Percentiles rank a stretch among this genome's conserved stretches.
Conservation (phyloP, 331 rosid genomes). For the Rhamnella rubrinervis region DNA sequence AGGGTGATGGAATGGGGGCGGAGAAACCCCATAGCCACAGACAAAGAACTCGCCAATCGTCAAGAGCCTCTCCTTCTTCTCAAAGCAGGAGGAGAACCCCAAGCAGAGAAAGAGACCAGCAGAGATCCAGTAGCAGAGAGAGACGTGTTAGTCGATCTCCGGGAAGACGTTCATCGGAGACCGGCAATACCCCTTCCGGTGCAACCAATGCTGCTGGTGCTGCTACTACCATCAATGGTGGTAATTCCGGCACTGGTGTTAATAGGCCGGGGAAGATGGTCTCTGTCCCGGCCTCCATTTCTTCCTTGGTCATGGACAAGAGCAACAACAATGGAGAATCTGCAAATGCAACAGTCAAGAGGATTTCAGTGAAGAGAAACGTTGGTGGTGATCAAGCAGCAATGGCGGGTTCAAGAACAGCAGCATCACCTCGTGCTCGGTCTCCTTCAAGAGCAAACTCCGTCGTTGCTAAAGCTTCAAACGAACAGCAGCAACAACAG, state of each 20-base stretch:
- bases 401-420: slow-evolving; percentile 44
- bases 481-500: slow-evolving; percentile 40
- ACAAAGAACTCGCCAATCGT: slow-evolving; percentile 49
- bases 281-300: slow-evolving; percentile 74
- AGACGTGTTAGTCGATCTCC: slow-evolving; percentile 82
- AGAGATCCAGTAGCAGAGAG: slow-evolving; percentile 67
- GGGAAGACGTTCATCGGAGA: slow-evolving; percentile 58
- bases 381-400: slow-evolving; percentile 34
- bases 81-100: slow-evolving; percentile 86
- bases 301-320: slow-evolving; percentile 62
- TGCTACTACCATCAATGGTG: slow-evolving; percentile 6
- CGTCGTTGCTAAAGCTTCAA: slow-evolving; percentile 26
- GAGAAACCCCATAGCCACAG: slow-evolving; percentile 53
- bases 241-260: slow-evolving; percentile 3
- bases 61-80: slow-evolving; percentile 49
- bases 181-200: slow-evolving; percentile 6
- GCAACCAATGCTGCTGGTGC: background rate
- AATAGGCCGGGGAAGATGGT: slow-evolving; percentile 77
- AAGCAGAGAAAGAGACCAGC: slow-evolving; percentile 78
- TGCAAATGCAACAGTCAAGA: slow-evolving; percentile 40
- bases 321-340: slow-evolving; percentile 58
- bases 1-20: slow-evolving; percentile 38
- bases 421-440: slow-evolving; percentile 70
- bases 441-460: slow-evolving; percentile 69
- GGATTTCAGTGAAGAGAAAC: slow-evolving; percentile 69